Evolutionary conservation across 2,329 filamentous ascomycete species (phyloP), one percentile per base, ranked within the genome.

Genomic region (Alternaria tenuissima): DNA sequence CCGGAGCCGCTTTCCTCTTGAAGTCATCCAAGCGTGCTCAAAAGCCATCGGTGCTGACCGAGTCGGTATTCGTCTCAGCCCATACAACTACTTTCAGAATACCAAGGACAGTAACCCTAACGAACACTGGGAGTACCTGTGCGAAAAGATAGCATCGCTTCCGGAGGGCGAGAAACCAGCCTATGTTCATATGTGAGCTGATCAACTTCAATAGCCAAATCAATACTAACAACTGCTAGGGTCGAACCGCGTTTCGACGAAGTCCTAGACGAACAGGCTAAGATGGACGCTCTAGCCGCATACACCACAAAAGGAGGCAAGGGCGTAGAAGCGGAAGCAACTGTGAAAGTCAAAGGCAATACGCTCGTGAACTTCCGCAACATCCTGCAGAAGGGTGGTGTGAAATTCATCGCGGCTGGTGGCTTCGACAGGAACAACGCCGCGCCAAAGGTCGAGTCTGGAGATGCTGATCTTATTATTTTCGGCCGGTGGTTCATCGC

Each of bases 341-440:
- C 72, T 9, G 63, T 65, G n/a, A 68, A 69, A 42, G 52, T 58
- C 22, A 68, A 68, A 51, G 63, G 61, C 6, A 71, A 78, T 28
- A 71, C 64, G 12, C 73, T 81, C 6, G 48, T 64, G 20, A 70
- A 75, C 34, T 69, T 81, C 59, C 81, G 84, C 20, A 64, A 79
- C 11, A 87, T 87, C 59, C 83, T 86, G 52, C 64, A 51, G 56
- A 78, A 63, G 61, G 81, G 80, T 2, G 73, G 77, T 6, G 84
- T 85, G 0, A 85, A 85, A 0, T 86, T 88, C 73, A 81, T 88
- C 62, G 82, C 85, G 0, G 85, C 83, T 0, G 86, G 86, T 6
- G 85, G 85, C 0, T 88, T 83, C 73, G 78, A 84, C 52, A 79
- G 85, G 42, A 77, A 76, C 38, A 87, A 85, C 62, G 80, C 79